phyloP scores from a whole-genome alignment of 208 protist genomes.

The Porcisia hertigi region DNA sequence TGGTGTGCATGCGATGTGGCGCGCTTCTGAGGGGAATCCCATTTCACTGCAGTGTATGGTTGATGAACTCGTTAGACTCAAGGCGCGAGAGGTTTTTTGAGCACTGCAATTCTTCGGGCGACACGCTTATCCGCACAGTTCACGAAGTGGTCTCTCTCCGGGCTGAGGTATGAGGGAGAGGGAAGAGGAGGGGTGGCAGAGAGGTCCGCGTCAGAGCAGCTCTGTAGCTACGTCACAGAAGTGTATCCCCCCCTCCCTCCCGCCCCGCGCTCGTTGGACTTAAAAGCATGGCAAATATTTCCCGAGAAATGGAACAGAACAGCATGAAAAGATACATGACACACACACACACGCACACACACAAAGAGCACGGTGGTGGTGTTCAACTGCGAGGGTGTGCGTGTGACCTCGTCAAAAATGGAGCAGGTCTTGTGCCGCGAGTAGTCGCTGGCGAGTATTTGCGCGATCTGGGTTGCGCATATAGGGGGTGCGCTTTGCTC shows the following conservation, averaged over 20 bases:
- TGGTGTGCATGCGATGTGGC: constrained; percentile 45
- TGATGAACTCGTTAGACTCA: constrained; percentile 46
- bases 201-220: not conserved
- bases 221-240: too few species aligned
- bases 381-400: not conserved
- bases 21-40: constrained; percentile 16
- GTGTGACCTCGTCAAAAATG: not conserved
- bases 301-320: too few species aligned
- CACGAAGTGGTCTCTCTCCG: not conserved
- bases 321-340: too few species aligned
- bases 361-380: too few species aligned
- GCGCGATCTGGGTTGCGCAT: not conserved
- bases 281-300: too few species aligned
- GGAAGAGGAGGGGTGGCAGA: not conserved
- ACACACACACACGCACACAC: too few species aligned
- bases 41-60: constrained; percentile 35
- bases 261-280: too few species aligned
- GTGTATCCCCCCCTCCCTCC: too few species aligned
- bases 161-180: not conserved
- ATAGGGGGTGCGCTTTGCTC: not conserved
- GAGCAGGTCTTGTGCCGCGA: not conserved
- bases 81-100: constrained; percentile 45
- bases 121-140: not conserved
- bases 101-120: not conserved
- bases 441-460: not conserved